Base-by-base conservation (phyloP, 768 basidiomycete genomes). In the Leccinum boreale region DNA sequence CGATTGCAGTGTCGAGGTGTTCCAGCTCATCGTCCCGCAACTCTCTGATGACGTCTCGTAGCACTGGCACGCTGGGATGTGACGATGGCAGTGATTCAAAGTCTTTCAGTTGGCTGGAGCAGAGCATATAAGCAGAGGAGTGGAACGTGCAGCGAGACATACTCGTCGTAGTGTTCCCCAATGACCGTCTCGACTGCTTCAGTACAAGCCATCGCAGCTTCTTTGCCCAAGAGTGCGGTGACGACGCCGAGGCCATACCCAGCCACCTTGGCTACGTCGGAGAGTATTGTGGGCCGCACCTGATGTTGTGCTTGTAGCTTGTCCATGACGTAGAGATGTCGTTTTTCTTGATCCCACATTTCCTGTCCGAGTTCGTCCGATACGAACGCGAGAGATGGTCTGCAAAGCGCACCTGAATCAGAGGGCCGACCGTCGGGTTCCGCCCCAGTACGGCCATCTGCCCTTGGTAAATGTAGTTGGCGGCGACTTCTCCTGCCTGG, bases 151-250 rank as follows among this genome's bases (percentile, higher is more conserved):
- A 36, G n/a, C 55, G 36, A 47, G 55, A 81, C 92, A 69, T 70
- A 96, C 95, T 97, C 94, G 70, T 98, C 92, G 66, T 98, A 98
- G 73, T 98, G 95, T 72, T 98, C 95, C 42, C 95, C 95, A 53
- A 98, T 98, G 56, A 93, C 93, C 0, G 95, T 97, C 72, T 98
- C 95, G 19, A 98, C 94, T 0, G 95, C 95, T 72, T 98, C 95
- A 0, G 95, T 98, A 67, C 95, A 98, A 6, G 95, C 95, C 95
- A 98, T 98, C 1, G 95, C 94, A 12, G 94, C 93, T 64, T 97
- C 89, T 67, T 85, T 89, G 36, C 95, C 90, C 82, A 96, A 80
- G 21, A 96, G 73, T 1, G 92, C 95, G 0, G 95, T 97, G 0
- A 77, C 81, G 5, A 87, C 87, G 5, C 95, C 95, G 8, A 98